Evolutionary conservation across 208 protist species (phyloP).

Genomic region (Porcisia hertigi): DNA sequence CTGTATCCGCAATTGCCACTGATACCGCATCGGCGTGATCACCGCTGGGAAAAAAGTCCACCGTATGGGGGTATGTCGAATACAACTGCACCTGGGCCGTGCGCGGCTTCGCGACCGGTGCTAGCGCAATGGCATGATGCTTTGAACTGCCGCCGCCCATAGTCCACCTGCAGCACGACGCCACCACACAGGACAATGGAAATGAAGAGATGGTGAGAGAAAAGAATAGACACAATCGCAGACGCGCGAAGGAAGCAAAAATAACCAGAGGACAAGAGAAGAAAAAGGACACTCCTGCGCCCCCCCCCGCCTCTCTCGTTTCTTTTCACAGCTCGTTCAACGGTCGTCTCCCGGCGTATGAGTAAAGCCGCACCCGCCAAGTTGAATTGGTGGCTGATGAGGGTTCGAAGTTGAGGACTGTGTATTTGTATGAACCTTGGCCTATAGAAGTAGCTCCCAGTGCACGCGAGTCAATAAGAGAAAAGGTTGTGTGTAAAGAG

Average conservation of each 20-base stretch:
- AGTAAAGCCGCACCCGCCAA: not conserved
- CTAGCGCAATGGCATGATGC: not conserved
- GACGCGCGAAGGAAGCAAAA: not conserved
- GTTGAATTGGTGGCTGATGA: not conserved
- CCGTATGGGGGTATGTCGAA: not conserved
- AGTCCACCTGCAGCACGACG: not conserved
- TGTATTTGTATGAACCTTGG: not conserved
- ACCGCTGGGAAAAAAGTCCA: not conserved
- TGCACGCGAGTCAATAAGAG: not conserved
- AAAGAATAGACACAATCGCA: not conserved
- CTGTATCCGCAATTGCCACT: not conserved
- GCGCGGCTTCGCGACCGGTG: not conserved
- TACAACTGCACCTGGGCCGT: not conserved
- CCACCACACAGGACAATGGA: not conserved
- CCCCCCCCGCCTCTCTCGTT: not conserved
- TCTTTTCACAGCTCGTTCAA: not conserved
- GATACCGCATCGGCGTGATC: not conserved
- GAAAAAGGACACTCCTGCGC: too few species aligned
- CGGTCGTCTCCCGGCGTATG: not conserved
- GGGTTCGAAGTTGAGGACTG: not conserved
- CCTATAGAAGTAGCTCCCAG: not conserved
- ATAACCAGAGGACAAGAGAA: too few species aligned
- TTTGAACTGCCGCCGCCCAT: conserved; percentile 8
- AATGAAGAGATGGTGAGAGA: not conserved
- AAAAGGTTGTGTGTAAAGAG: not conserved